Evolutionary conservation across 805 yeast species (phyloP).

Genomic region (Yarrowia alimentaria): DNA sequence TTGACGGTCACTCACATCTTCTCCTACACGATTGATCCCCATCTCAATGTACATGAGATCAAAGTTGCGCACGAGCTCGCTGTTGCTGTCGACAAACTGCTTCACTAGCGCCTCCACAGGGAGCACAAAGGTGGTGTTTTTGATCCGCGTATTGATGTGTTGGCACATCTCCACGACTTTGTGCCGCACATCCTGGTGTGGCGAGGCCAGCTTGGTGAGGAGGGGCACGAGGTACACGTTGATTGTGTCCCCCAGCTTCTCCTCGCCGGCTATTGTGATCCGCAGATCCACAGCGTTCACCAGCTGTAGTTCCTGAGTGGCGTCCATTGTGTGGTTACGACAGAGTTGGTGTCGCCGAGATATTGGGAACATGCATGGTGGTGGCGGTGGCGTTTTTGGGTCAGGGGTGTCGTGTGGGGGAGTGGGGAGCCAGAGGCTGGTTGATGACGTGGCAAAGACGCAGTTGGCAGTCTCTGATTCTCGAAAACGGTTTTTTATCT

Average conservation of each 20-base stretch:
- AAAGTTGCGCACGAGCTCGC: constrained; percentile 30
- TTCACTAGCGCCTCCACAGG: constrained; percentile 62
- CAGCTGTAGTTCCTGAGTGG: constrained; percentile 33
- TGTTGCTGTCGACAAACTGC: constrained; percentile 48
- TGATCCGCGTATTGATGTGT: constrained; percentile 64
- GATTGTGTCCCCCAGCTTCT: constrained; percentile 62
- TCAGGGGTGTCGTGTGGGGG: too few species aligned
- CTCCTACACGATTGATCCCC: constrained; percentile 57
- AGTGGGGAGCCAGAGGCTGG: too few species aligned
- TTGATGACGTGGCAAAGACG: too few species aligned
- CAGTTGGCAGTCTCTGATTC: too few species aligned
- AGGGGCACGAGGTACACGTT: constrained; percentile 71
- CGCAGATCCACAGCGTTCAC: constrained; percentile 72
- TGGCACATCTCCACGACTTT: constrained; percentile 66
- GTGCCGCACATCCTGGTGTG: constrained; percentile 60
- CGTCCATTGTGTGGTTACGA: constrained; percentile 10
- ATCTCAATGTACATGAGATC: constrained; percentile 60
- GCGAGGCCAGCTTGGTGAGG: constrained; percentile 72
- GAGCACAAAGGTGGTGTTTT: constrained; percentile 48
- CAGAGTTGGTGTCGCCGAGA: too few species aligned
- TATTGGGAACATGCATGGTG: too few species aligned
- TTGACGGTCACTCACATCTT: constrained; percentile 19
- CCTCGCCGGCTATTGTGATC: constrained; percentile 71
- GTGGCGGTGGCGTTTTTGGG: constrained; percentile 24
- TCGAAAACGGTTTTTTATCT: too few species aligned